Percentiles rank a stretch among this genome's conserved stretches.
These are phyloP conservation scores for Epichloe gansuensis DNA, from an alignment of 2,329 filamentous ascomycete genomes.

Conservation along the genomic window DNA sequence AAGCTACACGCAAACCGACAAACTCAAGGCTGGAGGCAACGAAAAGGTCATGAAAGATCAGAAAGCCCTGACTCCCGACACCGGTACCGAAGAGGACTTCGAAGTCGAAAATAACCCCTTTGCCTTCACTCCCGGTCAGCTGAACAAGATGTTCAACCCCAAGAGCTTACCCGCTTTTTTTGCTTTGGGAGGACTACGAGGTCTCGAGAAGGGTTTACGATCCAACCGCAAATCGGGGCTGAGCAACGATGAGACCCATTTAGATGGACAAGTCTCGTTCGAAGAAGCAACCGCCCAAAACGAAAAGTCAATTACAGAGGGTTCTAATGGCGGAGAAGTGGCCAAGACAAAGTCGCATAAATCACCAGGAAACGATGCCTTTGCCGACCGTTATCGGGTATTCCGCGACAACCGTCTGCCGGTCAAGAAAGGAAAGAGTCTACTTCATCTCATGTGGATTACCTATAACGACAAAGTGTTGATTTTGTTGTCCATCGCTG, in stretches of 20 bases:
- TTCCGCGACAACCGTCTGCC: slow-evolving; percentile 62
- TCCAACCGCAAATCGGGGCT: slow-evolving; percentile 61
- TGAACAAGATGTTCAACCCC: slow-evolving; percentile 80
- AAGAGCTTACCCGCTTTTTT: slow-evolving; percentile 77
- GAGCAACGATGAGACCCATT: slow-evolving; percentile 57
- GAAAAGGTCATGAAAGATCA: slow-evolving; percentile 49
- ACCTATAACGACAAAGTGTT: slow-evolving; percentile 76
- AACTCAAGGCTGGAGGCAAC: slow-evolving; percentile 28
- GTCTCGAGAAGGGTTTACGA: slow-evolving; percentile 67
- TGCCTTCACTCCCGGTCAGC: slow-evolving; percentile 69
- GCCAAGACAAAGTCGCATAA: slow-evolving; percentile 3
- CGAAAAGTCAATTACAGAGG: slow-evolving; percentile 23
- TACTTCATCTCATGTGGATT: slow-evolving; percentile 66
- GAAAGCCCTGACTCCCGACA: slow-evolving; percentile 61
- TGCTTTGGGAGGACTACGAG: slow-evolving; percentile 62
- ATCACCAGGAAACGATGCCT: slow-evolving; percentile 23
- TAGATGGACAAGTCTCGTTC: slow-evolving; percentile 57
- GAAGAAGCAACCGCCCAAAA: slow-evolving; percentile 46
- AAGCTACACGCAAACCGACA: slow-evolving; percentile 30
- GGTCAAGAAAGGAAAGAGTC: slow-evolving; percentile 59
- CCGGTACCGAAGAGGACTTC: slow-evolving; percentile 65
- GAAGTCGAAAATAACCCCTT: slow-evolving; percentile 68
- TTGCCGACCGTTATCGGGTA: slow-evolving; percentile 54
- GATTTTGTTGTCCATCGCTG: slow-evolving; percentile 57
- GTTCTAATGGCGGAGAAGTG: slow-evolving; percentile 5